Percentiles rank a stretch among this genome's conserved stretches.
phyloP scores from a whole-genome alignment of 495 filamentous ascomycete genomes.

The Daldinia loculata region DNA sequence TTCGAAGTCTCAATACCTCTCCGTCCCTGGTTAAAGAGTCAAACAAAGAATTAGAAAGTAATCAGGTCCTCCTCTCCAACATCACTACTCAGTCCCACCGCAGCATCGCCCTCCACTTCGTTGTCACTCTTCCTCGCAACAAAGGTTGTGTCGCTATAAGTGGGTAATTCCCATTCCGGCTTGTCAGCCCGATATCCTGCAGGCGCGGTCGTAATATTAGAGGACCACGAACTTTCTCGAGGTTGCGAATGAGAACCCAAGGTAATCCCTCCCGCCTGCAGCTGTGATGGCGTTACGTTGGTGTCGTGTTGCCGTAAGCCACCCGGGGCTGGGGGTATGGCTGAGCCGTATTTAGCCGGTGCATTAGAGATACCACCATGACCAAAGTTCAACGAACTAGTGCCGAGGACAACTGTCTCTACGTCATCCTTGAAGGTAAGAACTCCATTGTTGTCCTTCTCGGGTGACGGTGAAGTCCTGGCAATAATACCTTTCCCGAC shows the following conservation, averaged over 20 bases:
- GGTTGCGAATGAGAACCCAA: not conserved
- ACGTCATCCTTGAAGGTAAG: slow-evolving; percentile 14
- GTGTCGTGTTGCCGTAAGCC: not conserved
- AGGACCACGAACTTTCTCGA: not conserved
- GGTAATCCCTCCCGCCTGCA: not conserved
- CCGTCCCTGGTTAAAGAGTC: not conserved
- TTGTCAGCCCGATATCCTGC: slow-evolving; percentile 8
- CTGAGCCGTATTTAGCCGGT: not conserved
- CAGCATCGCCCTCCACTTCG: not conserved
- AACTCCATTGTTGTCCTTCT: slow-evolving; percentile 4
- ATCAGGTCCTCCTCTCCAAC: not conserved
- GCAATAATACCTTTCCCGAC: slow-evolving; percentile 12
- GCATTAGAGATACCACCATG: not conserved
- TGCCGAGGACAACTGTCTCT: slow-evolving; percentile 5
- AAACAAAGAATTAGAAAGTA: not conserved
- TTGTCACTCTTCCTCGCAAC: not conserved
- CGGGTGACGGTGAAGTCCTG: slow-evolving; percentile 1
- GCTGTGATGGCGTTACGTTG: not conserved
- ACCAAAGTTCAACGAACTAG: not conserved
- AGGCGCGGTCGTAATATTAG: not conserved
- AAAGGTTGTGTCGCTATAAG: not conserved
- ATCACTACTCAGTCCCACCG: too few species aligned
- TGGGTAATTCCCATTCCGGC: slow-evolving; percentile 26
- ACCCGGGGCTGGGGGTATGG: not conserved
- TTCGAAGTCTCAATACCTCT: not conserved